These are phyloP conservation scores for Davidsoniella neocaledoniae DNA, from an alignment of 2,329 filamentous ascomycete genomes.

Conservation along the genomic window DNA sequence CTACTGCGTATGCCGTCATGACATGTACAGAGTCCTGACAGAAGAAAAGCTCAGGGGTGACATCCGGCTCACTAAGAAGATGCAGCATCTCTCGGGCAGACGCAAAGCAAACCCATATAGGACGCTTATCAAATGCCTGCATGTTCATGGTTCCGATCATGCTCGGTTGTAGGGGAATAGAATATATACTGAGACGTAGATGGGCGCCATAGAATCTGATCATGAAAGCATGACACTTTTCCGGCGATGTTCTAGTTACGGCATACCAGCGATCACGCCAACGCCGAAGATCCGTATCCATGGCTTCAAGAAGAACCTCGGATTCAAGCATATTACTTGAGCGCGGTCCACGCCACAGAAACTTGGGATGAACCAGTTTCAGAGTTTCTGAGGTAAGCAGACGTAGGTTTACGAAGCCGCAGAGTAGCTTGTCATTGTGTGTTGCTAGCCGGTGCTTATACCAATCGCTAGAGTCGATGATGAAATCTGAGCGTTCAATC, in stretches of 20 bases:
- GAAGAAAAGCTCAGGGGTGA: slow-evolving; percentile 21
- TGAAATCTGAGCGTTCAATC: slow-evolving; percentile 23
- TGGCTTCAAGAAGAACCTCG: slow-evolving; percentile 14
- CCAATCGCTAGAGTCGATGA: slow-evolving; percentile 22
- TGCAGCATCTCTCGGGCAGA: slow-evolving; percentile 21
- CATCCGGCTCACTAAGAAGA: slow-evolving; percentile 17
- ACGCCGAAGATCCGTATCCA: slow-evolving; percentile 16
- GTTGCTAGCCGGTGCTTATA: slow-evolving; percentile 18
- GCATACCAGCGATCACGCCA: slow-evolving; percentile 15
- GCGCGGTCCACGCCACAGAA: slow-evolving; percentile 9
- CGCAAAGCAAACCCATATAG: slow-evolving; percentile 19
- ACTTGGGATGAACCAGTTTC: slow-evolving; percentile 14
- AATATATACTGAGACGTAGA: slow-evolving; percentile 22
- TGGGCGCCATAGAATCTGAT: slow-evolving; percentile 24
- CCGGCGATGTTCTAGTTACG: slow-evolving; percentile 11
- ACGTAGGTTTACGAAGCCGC: slow-evolving; percentile 22
- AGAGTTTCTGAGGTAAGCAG: slow-evolving; percentile 21
- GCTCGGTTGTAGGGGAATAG: slow-evolving; percentile 20
- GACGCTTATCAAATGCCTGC: slow-evolving; percentile 16
- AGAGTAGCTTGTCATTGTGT: slow-evolving; percentile 21
- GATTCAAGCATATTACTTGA: slow-evolving; percentile 16
- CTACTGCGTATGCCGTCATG: slow-evolving; percentile 26
- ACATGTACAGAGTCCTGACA: slow-evolving; percentile 26
- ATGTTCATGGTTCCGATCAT: slow-evolving; percentile 16
- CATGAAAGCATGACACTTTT: slow-evolving; percentile 21